Conservation (phyloP, 2,329 filamentous ascomycete genomes). For the Colletotrichum melonis region DNA sequence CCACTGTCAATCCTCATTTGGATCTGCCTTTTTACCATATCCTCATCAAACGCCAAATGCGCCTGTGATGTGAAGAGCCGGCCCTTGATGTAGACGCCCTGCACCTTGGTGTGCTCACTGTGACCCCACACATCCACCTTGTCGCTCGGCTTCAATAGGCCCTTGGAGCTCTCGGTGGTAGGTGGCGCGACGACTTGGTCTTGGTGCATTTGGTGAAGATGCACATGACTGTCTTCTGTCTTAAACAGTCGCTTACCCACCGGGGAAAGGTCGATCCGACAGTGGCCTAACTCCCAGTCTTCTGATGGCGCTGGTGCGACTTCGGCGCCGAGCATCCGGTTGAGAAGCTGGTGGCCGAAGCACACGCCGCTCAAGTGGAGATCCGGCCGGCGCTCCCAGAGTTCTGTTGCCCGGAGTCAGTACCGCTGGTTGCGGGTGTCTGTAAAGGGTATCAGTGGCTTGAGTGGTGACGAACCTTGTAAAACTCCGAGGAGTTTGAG, state of each 20-base stretch:
- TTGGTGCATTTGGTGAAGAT: conserved; percentile 83
- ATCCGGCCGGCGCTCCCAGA: conserved; percentile 62
- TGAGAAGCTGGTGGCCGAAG: conserved; percentile 85
- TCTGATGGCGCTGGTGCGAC: conserved; percentile 73
- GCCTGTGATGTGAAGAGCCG: conserved; percentile 80
- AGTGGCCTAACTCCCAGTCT: conserved; percentile 80
- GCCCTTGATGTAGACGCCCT: conserved; percentile 77
- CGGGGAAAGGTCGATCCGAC: conserved; percentile 70
- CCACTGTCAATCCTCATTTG: conserved; percentile 66
- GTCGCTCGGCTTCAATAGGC: conserved; percentile 50
- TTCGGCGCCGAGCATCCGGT: conserved; percentile 75
- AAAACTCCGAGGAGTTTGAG: conserved; percentile 72
- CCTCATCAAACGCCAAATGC: conserved; percentile 79
- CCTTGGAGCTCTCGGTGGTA: conserved; percentile 54
- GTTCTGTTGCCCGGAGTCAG: conserved; percentile 43
- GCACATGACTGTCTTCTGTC: conserved; percentile 58
- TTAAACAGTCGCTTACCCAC: conserved; percentile 78
- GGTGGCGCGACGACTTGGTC: conserved; percentile 77
- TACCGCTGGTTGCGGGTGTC: not conserved
- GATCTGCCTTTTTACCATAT: conserved; percentile 75
- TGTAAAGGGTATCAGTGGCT: not conserved
- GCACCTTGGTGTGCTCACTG: conserved; percentile 74
- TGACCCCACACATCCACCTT: conserved; percentile 69
- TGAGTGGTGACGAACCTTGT: conserved; percentile 45
- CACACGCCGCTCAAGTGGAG: conserved; percentile 78